phyloP scores from a whole-genome alignment of 331 rosid genomes.

The Telfairia occidentalis region DNA sequence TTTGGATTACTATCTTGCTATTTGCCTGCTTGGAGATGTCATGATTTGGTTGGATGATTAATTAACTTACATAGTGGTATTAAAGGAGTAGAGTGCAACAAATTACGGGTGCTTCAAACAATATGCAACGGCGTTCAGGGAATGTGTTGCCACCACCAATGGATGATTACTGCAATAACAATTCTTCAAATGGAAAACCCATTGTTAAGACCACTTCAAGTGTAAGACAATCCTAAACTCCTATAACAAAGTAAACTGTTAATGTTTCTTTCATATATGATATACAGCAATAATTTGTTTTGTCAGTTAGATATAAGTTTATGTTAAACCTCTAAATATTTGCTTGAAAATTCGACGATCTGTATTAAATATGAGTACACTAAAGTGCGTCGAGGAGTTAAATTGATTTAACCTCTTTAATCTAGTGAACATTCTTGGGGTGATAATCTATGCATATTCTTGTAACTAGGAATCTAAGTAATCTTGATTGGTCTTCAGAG shows the following conservation, averaged over 20 bases:
- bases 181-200: constrained; percentile 46
- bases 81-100: constrained; percentile 83
- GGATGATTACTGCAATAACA: constrained; percentile 42
- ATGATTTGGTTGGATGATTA: constrained; percentile 18
- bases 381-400: not conserved
- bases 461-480: not conserved
- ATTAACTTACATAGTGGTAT: constrained; percentile 32
- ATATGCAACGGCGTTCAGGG: constrained; percentile 61
- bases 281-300: not conserved
- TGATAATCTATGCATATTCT: not conserved
- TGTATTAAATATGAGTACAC: not conserved
- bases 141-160: constrained; percentile 60
- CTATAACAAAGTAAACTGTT: not conserved
- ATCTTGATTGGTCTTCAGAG: not conserved
- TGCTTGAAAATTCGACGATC: not conserved
- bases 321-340: no score
- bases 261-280: not conserved
- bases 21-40: constrained; percentile 9
- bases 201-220: constrained; percentile 35
- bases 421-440: not conserved
- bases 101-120: constrained; percentile 60
- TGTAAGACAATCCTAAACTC: constrained; percentile 42
- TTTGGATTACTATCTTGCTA: constrained; percentile 5
- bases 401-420: not conserved
- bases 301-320: not conserved